Evolutionary conservation across 1,139 yeast species (phyloP), one percentile per base, ranked within the genome.

Genomic region (Lodderomyces metapsilosis): DNA sequence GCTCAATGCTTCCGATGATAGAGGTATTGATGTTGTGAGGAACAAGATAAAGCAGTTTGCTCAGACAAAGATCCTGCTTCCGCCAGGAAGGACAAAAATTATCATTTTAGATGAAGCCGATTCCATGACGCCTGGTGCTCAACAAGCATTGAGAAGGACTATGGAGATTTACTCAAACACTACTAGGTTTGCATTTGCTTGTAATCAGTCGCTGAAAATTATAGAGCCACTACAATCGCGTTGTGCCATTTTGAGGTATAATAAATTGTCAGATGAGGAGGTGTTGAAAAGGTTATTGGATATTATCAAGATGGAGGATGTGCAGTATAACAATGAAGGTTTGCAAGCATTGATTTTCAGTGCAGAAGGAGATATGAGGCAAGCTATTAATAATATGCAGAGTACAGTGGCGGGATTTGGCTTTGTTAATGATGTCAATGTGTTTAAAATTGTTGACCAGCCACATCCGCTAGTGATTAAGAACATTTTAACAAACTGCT

Each of bases 311-410:
- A 58, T 64, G 4, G 98, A 92, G 59, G 63, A 80, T 30, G 88
- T 91, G 12, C 71, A 88, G 56, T 88, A 80, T 60, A 80, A 92
- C 28, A 87, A 89, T 47, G 97, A 88, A 61, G 99, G 99, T 0
- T 67, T 92, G 32, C 91, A 89, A 52, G 98, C 98, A 0, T 73
- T 92, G 47, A 80, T 94, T n/a, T 92, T 92, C 66, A 85, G 97
- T 0, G 95, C 97, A 0, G 99, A 92, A 61, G 98, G 98, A 43
- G 99, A 92, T 59, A 92, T 94, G 98, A 79, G 99, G 64, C 98
- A 92, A 61, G 98, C 98, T 0, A 78, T 94, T 40, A 94, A 94
- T 57, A 92, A 92, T 61, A 62, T 92, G 44, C 98, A 92, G 58
- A 84, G 95, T 58, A 89, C 98, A 0, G 94, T 84, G 22, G 89